A percentile compares a stretch with the other conserved stretches of the same genome.
These are phyloP conservation scores for Hanseniaspora vineae DNA, from an alignment of 805 yeast species.

Conservation along the genomic window DNA sequence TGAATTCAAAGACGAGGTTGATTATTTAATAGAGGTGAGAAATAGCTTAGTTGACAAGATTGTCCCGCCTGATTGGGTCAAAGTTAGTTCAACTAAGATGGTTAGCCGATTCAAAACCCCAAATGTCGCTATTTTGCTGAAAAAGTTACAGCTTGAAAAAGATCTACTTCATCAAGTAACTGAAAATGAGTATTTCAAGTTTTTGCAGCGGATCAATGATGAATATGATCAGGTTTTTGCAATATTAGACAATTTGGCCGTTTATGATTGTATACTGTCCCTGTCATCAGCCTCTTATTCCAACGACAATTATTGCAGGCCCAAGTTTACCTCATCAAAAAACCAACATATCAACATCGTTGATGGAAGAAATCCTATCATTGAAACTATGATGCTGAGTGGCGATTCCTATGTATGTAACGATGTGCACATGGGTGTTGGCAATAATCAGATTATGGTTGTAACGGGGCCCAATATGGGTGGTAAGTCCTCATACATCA, in stretches of 20 bases:
- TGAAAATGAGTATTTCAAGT: conserved; percentile 20
- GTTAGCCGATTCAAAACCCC: conserved; percentile 70
- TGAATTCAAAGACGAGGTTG: conserved; percentile 47
- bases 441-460: conserved; percentile 41
- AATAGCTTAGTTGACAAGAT: conserved; percentile 35
- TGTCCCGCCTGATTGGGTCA: conserved; percentile 67
- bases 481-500: conserved; percentile 67
- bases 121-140: conserved; percentile 34
- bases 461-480: conserved; percentile 88
- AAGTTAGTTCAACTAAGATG: conserved; percentile 53
- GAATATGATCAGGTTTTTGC: conserved; percentile 27
- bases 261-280: conserved; percentile 55
- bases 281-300: conserved; percentile 45
- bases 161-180: conserved; percentile 29
- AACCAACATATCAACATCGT: conserved; percentile 36
- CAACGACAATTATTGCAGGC: conserved; percentile 34
- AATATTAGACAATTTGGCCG: conserved; percentile 36
- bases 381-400: conserved; percentile 24
- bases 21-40: conserved; percentile 66
- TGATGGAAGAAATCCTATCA: conserved; percentile 55
- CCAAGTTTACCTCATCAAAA: conserved; percentile 31
- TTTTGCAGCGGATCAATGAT: conserved; percentile 25
- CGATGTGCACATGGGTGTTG: conserved; percentile 36
- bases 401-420: conserved; percentile 50
- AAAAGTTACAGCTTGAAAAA: conserved; percentile 43